Base-by-base conservation (phyloP, 148 eudicot species). In the Chenopodium suecicum region DNA sequence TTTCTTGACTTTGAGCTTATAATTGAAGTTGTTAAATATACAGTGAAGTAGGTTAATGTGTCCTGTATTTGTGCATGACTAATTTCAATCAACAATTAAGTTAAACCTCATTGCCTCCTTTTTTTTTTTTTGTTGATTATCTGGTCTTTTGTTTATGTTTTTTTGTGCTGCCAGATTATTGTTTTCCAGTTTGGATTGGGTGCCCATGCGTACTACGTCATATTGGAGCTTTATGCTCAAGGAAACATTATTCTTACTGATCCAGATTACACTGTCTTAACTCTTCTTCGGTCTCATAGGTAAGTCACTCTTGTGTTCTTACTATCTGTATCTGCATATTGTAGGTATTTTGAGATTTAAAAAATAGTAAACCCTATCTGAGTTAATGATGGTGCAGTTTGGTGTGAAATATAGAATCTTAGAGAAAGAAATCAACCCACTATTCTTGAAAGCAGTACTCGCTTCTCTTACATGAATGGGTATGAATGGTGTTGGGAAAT, bases 201-300 rank as follows among this genome's bases (percentile, higher is more conserved):
- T 71, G 90, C 85, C 74, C 89, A 91, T 87, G 98, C 99, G 12
- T 92, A 93, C 78, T 96, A 90, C 86, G 86, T 96, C 46, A 92
- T 96, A 78, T 85, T 96, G 93, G 99, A 96, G 89, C 84, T 96
- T 34, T 96, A 94, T 82, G 97, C 99, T 79, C 99, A 96, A 88
- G 99, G 99, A 78, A 96, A 96, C 75, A 91, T 96, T 79, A 74
- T 96, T 80, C 98, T 96, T 82, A 91, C 98, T 1, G 99, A 96
- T 80, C 83, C 92, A 31, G 97, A 94, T 68, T 92, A 81, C 89
- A 94, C 86, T 64, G 99, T 94, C 80, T 70, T 96, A 89, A 96
- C 99, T 76, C 97, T 96, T 82, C 97, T 96, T 31, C 94, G 99
- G 68, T 96, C 99, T n/a, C 99, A 96, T 89, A 92, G 99, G 98